Evolutionary conservation across 495 filamentous ascomycete species (phyloP).

Genomic region (Beverwykella pulmonaria): DNA sequence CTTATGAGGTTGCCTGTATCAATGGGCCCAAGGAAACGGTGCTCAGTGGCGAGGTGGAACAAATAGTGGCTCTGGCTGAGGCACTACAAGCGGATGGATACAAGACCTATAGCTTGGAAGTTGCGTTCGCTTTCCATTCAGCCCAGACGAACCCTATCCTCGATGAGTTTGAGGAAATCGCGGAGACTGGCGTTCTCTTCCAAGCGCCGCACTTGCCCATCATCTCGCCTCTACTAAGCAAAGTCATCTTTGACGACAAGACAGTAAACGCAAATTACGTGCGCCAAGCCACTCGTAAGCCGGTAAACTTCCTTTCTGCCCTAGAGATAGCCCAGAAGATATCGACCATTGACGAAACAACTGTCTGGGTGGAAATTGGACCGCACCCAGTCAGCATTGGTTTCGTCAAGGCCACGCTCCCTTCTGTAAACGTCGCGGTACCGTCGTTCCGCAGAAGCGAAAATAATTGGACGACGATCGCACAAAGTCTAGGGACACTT

Average conservation of each 20-base stretch:
- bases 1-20: slow-evolving; percentile 55
- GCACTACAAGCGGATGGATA: slow-evolving; percentile 63
- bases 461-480: neutral
- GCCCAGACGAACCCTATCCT: slow-evolving; percentile 41
- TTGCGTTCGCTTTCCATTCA: slow-evolving; percentile 38
- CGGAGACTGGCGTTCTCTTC: slow-evolving; percentile 19
- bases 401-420: neutral
- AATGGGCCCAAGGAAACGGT: slow-evolving; percentile 57
- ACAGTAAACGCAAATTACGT: slow-evolving; percentile 35
- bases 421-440: neutral
- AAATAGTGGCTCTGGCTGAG: slow-evolving; percentile 18
- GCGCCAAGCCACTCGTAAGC: neutral
- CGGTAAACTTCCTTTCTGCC: neutral
- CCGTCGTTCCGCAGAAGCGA: neutral
- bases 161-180: slow-evolving; percentile 18
- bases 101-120: slow-evolving; percentile 65
- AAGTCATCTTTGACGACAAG: slow-evolving; percentile 27
- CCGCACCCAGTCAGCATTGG: neutral
- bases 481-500: neutral
- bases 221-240: slow-evolving; percentile 35
- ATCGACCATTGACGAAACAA: neutral
- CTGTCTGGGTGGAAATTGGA: neutral
- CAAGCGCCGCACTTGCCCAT: slow-evolving; percentile 32
- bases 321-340: neutral
- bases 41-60: slow-evolving; percentile 49